Evolutionary conservation across 805 yeast genomes (phyloP).

Genomic region (Sugiyamaella mastotermitis): DNA sequence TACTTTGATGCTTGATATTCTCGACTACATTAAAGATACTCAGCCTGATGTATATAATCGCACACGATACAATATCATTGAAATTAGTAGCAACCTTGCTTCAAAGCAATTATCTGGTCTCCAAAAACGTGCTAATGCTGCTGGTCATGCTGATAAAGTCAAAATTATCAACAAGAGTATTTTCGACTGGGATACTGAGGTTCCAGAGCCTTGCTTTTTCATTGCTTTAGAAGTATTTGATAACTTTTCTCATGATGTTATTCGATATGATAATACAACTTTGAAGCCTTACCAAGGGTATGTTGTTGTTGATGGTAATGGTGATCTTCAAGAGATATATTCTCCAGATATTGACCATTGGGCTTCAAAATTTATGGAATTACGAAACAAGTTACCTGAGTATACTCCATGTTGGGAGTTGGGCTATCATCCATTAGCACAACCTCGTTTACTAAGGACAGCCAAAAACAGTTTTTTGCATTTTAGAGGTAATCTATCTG

Average conservation of each 20-base stretch:
- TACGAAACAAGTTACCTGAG: slow-evolving; percentile 37
- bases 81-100: slow-evolving; percentile 60
- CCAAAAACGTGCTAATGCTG: slow-evolving; percentile 29
- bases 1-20: slow-evolving; percentile 69
- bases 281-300: slow-evolving; percentile 71
- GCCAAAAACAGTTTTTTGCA: slow-evolving; percentile 53
- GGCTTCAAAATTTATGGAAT: slow-evolving; percentile 46
- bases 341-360: slow-evolving; percentile 25
- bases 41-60: slow-evolving; percentile 70
- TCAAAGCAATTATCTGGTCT: slow-evolving; percentile 41
- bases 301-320: slow-evolving; percentile 63
- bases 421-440: slow-evolving; percentile 58
- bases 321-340: slow-evolving; percentile 71
- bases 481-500: slow-evolving; percentile 57
- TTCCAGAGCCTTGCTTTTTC: slow-evolving; percentile 65
- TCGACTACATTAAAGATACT: slow-evolving; percentile 53
- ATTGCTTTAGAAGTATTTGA: slow-evolving; percentile 80
- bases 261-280: slow-evolving; percentile 64
- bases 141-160: slow-evolving; percentile 50
- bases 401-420: slow-evolving; percentile 25
- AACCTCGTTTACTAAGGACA: slow-evolving; percentile 37
- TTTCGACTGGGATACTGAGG: slow-evolving; percentile 60
- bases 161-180: slow-evolving; percentile 68
- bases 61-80: slow-evolving; percentile 66
- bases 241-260: slow-evolving; percentile 75